A percentile compares a stretch with the other conserved stretches of the same genome.
phyloP scores from a whole-genome alignment of 2,329 filamentous ascomycete species.

The Ophiocordyceps unilateralis region DNA sequence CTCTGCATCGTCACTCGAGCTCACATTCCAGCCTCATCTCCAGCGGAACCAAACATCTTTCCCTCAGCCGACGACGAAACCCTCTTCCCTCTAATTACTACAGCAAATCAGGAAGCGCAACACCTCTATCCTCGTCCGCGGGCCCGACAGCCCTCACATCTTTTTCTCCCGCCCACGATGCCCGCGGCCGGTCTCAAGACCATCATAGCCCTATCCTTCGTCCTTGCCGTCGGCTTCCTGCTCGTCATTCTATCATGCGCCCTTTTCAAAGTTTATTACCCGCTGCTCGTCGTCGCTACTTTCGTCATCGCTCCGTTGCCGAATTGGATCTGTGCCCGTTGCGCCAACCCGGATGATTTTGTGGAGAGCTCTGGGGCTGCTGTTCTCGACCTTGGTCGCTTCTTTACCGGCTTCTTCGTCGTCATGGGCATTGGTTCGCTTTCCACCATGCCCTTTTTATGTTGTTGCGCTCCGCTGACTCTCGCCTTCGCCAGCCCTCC shows the following conservation, averaged over 20 bases:
- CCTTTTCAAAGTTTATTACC: conserved; percentile 86
- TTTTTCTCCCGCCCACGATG: conserved; percentile 35
- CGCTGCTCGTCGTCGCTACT: conserved; percentile 86
- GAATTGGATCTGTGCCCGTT: conserved; percentile 88
- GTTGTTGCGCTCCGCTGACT: not conserved
- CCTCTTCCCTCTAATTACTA: too few relatives aligned
- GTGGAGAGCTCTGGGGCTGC: conserved; percentile 70
- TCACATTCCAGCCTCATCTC: too few relatives aligned
- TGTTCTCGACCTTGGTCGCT: conserved; percentile 82
- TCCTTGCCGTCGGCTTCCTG: conserved; percentile 95
- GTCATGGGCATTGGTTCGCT: conserved; percentile 90
- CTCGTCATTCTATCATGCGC: conserved; percentile 97
- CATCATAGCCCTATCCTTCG: conserved; percentile 97
- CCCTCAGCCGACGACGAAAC: too few relatives aligned
- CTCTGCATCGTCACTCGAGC: too few relatives aligned
- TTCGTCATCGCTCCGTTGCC: conserved; percentile 87
- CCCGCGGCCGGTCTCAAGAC: conserved; percentile 87
- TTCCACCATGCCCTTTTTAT: not conserved
- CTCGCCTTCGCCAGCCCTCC: conserved; percentile 46
- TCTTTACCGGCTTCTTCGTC: conserved; percentile 88
- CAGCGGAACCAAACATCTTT: too few relatives aligned
- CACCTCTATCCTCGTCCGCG: too few relatives aligned
- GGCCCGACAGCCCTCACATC: too few relatives aligned
- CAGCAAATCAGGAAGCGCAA: too few relatives aligned
- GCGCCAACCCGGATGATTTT: conserved; percentile 87